A percentile compares a stretch with the other conserved stretches of the same genome.
phyloP scores from a whole-genome alignment of 345 rosid species.

The Citrus sinensis region DNA sequence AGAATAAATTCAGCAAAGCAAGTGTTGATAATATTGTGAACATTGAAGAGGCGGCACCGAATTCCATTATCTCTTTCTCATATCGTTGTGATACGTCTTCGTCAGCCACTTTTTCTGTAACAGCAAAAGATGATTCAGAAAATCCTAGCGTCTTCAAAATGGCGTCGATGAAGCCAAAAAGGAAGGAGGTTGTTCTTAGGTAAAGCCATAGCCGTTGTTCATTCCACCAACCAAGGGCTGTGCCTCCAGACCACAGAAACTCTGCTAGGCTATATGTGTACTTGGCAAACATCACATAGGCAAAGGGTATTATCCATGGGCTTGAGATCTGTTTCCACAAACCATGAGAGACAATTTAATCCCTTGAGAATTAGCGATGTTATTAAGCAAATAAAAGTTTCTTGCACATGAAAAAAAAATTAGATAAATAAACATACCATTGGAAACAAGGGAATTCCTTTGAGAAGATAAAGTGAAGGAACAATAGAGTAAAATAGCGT shows the following conservation, averaged over 20 bases:
- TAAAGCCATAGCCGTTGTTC: constrained; percentile 31
- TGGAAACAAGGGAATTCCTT: constrained; percentile 40
- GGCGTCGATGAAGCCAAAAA: constrained; percentile 31
- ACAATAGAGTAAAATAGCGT: constrained; percentile 25
- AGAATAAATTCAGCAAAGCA: constrained; percentile 21
- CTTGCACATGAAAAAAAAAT: too few species aligned
- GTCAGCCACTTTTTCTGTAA: constrained; percentile 23
- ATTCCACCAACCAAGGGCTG: constrained; percentile 43
- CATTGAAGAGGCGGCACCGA: constrained; percentile 21
- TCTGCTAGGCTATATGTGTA: constrained; percentile 21
- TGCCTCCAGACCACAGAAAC: constrained; percentile 17
- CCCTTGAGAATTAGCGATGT: neutral
- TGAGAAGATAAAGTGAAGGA: constrained; percentile 33
- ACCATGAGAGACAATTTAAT: neutral
- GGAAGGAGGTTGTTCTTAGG: constrained; percentile 26
- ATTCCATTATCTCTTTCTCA: constrained; percentile 32
- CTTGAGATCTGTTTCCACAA: constrained; percentile 14
- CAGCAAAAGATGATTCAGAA: constrained; percentile 17
- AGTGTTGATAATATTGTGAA: constrained; percentile 33
- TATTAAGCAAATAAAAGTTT: neutral
- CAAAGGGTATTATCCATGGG: constrained; percentile 36
- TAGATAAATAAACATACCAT: constrained; percentile 14
- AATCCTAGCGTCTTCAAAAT: constrained; percentile 18
- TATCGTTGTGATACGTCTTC: constrained; percentile 27
- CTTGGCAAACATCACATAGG: constrained; percentile 27